phyloP scores from a whole-genome alignment of 2,329 filamentous ascomycete species.

The Leptosphaerulina australis region DNA sequence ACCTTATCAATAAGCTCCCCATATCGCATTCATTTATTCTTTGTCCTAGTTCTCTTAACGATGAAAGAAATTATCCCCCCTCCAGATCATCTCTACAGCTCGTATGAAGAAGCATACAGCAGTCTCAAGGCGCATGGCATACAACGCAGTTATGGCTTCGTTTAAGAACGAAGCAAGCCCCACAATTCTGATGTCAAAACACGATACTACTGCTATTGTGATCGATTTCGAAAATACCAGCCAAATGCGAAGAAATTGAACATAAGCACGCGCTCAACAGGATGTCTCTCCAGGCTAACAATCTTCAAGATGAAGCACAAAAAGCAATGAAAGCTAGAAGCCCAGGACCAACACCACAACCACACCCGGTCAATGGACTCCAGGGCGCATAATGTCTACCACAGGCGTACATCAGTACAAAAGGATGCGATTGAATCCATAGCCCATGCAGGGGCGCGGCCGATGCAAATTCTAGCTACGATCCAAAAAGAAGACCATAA shows the following conservation, averaged over 20 bases:
- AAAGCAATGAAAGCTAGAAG: slow-evolving; percentile 7
- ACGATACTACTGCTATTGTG: neutral
- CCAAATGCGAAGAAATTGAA: neutral
- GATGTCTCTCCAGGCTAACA: neutral
- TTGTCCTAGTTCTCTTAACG: too few species aligned
- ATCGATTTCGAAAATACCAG: neutral
- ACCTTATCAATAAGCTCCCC: too few species aligned
- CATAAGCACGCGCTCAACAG: neutral
- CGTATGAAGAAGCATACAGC: neutral
- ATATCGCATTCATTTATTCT: too few species aligned
- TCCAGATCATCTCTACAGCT: neutral
- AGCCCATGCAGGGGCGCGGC: slow-evolving; percentile 14
- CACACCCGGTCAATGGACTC: slow-evolving; percentile 14
- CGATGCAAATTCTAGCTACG: slow-evolving; percentile 20
- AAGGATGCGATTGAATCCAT: slow-evolving; percentile 20
- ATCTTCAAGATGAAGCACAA: neutral
- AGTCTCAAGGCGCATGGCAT: neutral
- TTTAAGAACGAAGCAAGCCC: neutral
- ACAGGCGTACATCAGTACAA: slow-evolving; percentile 16
- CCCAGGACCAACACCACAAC: slow-evolving; percentile 18
- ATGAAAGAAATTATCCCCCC: neutral
- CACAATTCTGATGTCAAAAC: neutral
- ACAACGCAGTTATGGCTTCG: neutral
- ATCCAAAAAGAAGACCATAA: too few species aligned
- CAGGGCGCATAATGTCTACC: slow-evolving; percentile 20